Conservation (phyloP, 2,329 filamentous ascomycete genomes). For the Trichoderma oligosporum region DNA sequence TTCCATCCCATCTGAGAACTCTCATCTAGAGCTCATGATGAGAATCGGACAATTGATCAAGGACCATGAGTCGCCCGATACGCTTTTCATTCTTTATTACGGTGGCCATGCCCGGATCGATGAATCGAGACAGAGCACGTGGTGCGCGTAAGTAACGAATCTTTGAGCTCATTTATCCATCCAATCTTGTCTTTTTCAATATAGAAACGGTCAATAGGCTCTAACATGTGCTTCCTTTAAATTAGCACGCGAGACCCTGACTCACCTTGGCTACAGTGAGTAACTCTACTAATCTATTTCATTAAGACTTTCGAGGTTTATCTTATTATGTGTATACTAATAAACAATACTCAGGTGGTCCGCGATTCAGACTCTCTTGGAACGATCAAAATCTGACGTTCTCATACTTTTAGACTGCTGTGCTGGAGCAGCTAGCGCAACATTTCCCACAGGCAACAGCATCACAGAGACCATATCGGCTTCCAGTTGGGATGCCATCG, state of each 20-base stretch:
- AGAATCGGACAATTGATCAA: conserved; percentile 55
- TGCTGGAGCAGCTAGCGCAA: conserved; percentile 57
- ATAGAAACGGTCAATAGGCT: not conserved
- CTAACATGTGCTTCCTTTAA: not conserved
- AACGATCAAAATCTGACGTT: conserved; percentile 55
- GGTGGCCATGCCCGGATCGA: conserved; percentile 59
- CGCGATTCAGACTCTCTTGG: conserved; percentile 56
- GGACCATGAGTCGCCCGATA: conserved; percentile 52
- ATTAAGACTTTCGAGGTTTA: not conserved
- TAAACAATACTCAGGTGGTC: conserved; percentile 45
- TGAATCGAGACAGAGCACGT: conserved; percentile 56
- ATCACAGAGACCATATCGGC: conserved; percentile 61
- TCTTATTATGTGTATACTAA: not conserved
- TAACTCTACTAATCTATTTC: conserved; percentile 17
- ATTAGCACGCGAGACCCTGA: conserved; percentile 46
- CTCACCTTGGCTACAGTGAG: conserved; percentile 55
- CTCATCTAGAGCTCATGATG: conserved; percentile 57
- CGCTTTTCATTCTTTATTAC: conserved; percentile 56
- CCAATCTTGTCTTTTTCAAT: not conserved
- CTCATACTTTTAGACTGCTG: conserved; percentile 58
- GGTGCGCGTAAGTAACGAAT: conserved; percentile 53
- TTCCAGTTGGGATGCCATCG: conserved; percentile 59
- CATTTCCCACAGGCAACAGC: conserved; percentile 54
- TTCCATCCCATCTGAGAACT: conserved; percentile 55
- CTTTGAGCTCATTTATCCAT: not conserved